Evolutionary conservation across 2,329 filamentous ascomycete genomes (phyloP), one percentile per base, ranked within the genome.

Genomic region (Diaporthe citri): DNA sequence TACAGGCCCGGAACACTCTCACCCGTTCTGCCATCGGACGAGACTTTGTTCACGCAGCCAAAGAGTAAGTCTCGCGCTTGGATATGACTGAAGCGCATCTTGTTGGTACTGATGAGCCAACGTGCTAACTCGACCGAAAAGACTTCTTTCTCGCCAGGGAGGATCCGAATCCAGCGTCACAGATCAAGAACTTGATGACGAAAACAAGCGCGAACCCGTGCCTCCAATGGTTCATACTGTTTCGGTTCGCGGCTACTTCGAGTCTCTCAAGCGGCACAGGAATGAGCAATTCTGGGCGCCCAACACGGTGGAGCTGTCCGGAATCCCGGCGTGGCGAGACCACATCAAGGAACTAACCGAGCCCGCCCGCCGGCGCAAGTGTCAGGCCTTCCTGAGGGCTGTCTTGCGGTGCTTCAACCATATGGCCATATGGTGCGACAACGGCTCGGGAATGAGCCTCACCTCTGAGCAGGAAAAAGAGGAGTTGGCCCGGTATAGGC

Each of bases 371-470:
- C 60, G 60, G 25, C 60, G 60, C 17, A 66, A 48, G 43, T 48
- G 41, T 22, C 60, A 48, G 20, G 41, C 17, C 9, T 34, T 48
- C 17, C 20, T 66, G 10, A 66, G 12, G 9, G 60, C 60, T 66
- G 41, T 34, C 41, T 48, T 48, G 28, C 28, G 43, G 10, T 66
- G 60, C 41, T 46, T 48, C 41, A 48, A 34, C 5, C 25, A 66
- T 3, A 48, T 66, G 17, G 43, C 60, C 28, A 66, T 66, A 8
- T 66, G 60, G 41, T 66, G 60, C 12, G 60, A 66, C 60, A 48
- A 66, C 6, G 60, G 60, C 41, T 46, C 41, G 4, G 41, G 60
- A 20, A 48, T 66, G 1, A 66, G 10, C 5, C 60, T 66, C 7
- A 66, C 60, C 9, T 34, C 60, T 22, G 41, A 66, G n/a, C 60